Evolutionary conservation across 768 basidiomycete genomes (phyloP), one percentile per base, ranked within the genome.

Genomic region (Rickenella mellea): DNA sequence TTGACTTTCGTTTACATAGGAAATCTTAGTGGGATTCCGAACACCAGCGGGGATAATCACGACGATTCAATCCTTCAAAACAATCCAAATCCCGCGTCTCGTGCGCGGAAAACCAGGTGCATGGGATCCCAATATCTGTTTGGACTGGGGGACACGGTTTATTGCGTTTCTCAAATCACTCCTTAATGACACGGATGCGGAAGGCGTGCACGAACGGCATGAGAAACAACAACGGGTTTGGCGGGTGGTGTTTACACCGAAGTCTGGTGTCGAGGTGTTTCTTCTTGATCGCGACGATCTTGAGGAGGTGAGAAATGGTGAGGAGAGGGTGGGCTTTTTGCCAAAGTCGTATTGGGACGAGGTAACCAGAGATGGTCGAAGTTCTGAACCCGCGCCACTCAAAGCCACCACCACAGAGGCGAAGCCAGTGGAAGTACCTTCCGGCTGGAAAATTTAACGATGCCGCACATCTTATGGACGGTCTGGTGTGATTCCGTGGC

Each of bases 21-120:
- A 87, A 59, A 80, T 93, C 39, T 60, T 90, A 8, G 88, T 93
- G 21, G 90, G 90, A 40, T 93, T 93, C 58, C 79, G 90, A 36
- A 88, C 81, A 24, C 80, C 79, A 12, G 61, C 72, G n/a, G 90
- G 89, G 19, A 64, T 76, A 26, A 55, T 89, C 14, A 70, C 69
- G 11, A 77, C 76, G 4, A 68, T 74, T 6, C 85, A 86, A 56
- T 63, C 72, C 9, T 89, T 90, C 62, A 73, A 80, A 51, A 93
- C 90, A 12, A 70, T 84, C 39, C 69, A 88, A 46, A 67, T 93
- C 33, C 90, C 90, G 39, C 77, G 85, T 24, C 57, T 80, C 39
- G 78, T 90, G 15, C 79, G 83, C 39, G 83, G 76, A 7, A 87
- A 82, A 54, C 69, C 79, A 6, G 71, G 68, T 27, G 76, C 73